Conservation (phyloP, 116 monocot genomes). For the Thalassia testudinum region DNA sequence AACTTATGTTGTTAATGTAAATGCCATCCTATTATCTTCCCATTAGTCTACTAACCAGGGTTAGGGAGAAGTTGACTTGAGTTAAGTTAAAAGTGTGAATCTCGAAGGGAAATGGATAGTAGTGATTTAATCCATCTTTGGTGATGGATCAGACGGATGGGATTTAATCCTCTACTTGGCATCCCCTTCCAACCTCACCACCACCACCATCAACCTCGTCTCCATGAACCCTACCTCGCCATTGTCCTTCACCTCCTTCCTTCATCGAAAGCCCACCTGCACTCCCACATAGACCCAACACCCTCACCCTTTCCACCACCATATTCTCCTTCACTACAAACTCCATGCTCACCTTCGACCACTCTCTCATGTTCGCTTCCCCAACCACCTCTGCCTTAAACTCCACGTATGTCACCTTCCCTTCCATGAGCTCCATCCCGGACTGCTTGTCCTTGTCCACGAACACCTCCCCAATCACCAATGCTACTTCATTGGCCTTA, state of each 20-base stretch:
- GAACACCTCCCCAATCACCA: slow-evolving; percentile 52
- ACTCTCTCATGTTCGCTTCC: slow-evolving; percentile 34
- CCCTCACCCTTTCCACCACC: slow-evolving; percentile 58
- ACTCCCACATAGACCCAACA: slow-evolving; percentile 38
- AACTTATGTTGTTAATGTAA: too few relatives aligned
- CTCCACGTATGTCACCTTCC: slow-evolving; percentile 42
- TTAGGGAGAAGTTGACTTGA: too few relatives aligned
- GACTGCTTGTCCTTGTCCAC: slow-evolving; percentile 84
- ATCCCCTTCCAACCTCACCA: slow-evolving; percentile 31
- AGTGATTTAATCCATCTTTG: too few relatives aligned
- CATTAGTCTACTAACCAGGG: too few relatives aligned
- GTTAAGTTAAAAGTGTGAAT: too few relatives aligned
- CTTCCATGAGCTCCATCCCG: slow-evolving; percentile 62
- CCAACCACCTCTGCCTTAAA: slow-evolving; percentile 39
- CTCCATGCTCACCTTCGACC: slow-evolving; percentile 52
- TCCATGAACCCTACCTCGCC: slow-evolving; percentile 16
- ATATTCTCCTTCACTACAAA: slow-evolving; percentile 40
- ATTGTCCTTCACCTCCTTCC: slow-evolving; percentile 6
- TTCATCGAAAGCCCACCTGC: slow-evolving; percentile 25
- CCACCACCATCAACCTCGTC: background rate
- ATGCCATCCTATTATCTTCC: too few relatives aligned
- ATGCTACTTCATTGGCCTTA: too few relatives aligned
- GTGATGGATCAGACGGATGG: too few relatives aligned
- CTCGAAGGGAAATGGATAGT: too few relatives aligned
- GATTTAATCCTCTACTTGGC: slow-evolving; percentile 25